Percentiles rank a stretch among this genome's conserved stretches.
Evolutionary conservation across 768 basidiomycete species (phyloP).

Genomic region (Chalciporus piperatus): DNA sequence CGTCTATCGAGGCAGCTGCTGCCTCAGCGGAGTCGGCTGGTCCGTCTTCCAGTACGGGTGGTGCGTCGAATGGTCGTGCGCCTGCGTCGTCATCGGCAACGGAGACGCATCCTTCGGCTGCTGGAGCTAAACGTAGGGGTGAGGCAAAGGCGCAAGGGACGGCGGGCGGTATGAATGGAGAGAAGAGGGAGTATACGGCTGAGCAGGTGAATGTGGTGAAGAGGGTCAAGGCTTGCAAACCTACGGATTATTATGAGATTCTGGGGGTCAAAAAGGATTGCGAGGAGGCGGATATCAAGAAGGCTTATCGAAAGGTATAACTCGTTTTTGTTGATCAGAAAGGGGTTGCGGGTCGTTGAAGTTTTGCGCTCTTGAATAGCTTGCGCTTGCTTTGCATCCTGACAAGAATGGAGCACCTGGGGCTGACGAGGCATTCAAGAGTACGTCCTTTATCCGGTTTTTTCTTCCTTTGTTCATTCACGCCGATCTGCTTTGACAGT

Average conservation of each 20-base stretch:
- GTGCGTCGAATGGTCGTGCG: slow-evolving; percentile 32
- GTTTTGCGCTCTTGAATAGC: slow-evolving; percentile 43
- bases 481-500: slow-evolving; percentile 46
- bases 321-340: slow-evolving; percentile 12
- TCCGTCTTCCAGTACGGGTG: slow-evolving; percentile 36
- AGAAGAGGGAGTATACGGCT: slow-evolving; percentile 83
- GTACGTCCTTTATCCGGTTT: slow-evolving; percentile 45
- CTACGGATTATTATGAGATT: slow-evolving; percentile 93
- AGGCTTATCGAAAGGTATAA: slow-evolving; percentile 93
- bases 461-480: background rate
- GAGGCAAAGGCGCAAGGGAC: slow-evolving; percentile 42
- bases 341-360: slow-evolving; percentile 8
- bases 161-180: slow-evolving; percentile 59
- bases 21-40: slow-evolving; percentile 35
- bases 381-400: slow-evolving; percentile 86
- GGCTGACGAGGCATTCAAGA: slow-evolving; percentile 97
- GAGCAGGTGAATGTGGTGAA: slow-evolving; percentile 84
- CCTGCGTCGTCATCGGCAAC: slow-evolving; percentile 48
- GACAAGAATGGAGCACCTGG: slow-evolving; percentile 98
- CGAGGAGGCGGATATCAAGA: slow-evolving; percentile 84
- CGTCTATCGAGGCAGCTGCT: slow-evolving; percentile 58
- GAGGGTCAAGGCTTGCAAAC: slow-evolving; percentile 80
- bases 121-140: slow-evolving; percentile 65
- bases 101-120: slow-evolving; percentile 72
- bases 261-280: slow-evolving; percentile 75